phyloP scores from a whole-genome alignment of 495 filamentous ascomycete genomes.

The Evernia prunastri region DNA sequence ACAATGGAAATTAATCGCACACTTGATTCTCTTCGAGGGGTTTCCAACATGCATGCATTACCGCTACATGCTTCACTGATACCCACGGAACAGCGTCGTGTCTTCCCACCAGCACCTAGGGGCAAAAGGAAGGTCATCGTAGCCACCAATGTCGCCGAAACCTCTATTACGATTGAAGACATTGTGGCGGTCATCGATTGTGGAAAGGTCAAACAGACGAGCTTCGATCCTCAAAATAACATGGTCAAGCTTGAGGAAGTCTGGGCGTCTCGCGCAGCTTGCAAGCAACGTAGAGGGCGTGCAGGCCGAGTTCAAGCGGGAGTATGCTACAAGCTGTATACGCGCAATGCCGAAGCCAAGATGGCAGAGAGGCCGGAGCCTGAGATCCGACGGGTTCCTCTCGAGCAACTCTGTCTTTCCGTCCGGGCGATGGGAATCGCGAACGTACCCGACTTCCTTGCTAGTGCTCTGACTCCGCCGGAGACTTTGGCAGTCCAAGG shows the following conservation, averaged over 20 bases:
- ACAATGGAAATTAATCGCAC: conserved; percentile 79
- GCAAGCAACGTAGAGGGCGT: conserved; percentile 92
- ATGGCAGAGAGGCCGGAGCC: conserved; percentile 91
- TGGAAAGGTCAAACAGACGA: conserved; percentile 92
- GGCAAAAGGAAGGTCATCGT: conserved; percentile 88
- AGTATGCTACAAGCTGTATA: conserved; percentile 93
- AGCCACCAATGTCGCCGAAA: conserved; percentile 95
- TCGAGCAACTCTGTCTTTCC: conserved; percentile 90
- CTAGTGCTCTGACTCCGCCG: conserved; percentile 81
- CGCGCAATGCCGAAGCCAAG: conserved; percentile 69
- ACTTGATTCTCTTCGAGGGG: conserved; percentile 57
- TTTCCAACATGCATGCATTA: conserved; percentile 70
- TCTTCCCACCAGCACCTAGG: conserved; percentile 68
- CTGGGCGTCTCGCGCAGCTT: conserved; percentile 91
- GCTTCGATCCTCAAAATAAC: conserved; percentile 85
- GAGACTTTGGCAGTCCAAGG: conserved; percentile 77
- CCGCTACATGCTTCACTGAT: conserved; percentile 90
- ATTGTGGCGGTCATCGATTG: conserved; percentile 95
- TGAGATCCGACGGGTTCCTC: conserved; percentile 83
- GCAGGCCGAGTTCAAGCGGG: conserved; percentile 88
- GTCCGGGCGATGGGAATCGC: conserved; percentile 89
- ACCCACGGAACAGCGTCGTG: conserved; percentile 75
- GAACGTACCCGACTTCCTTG: conserved; percentile 73
- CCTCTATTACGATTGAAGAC: conserved; percentile 96
- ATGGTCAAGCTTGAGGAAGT: conserved; percentile 92